Evolutionary conservation across 331 rosid species (phyloP).

Genomic region (Malus hybrid): DNA sequence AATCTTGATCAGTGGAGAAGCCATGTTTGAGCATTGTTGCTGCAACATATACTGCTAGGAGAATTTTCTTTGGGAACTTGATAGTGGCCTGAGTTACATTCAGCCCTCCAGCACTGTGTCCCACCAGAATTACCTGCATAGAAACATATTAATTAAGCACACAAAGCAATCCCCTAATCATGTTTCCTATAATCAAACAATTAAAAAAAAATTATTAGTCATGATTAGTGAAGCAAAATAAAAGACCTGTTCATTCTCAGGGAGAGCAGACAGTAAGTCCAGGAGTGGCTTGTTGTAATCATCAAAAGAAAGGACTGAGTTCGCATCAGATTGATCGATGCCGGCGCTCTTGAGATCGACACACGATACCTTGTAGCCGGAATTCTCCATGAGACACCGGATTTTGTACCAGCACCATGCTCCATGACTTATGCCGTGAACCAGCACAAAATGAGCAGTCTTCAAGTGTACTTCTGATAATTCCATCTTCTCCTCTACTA

Average conservation of each 20-base stretch:
- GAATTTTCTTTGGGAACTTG: slow-evolving; percentile 54
- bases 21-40: slow-evolving; percentile 82
- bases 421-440: slow-evolving; percentile 73
- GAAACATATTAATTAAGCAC: background rate
- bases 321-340: slow-evolving; percentile 47
- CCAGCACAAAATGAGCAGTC: slow-evolving; percentile 61
- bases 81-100: slow-evolving; percentile 60
- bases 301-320: slow-evolving; percentile 49
- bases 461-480: background rate
- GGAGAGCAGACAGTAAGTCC: slow-evolving; percentile 54
- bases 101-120: slow-evolving; percentile 91
- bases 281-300: slow-evolving; percentile 71
- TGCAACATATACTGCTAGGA: slow-evolving; percentile 57
- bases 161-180: background rate
- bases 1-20: slow-evolving; percentile 42
- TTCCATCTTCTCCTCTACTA: slow-evolving; percentile 23
- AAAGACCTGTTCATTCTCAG: slow-evolving; percentile 59
- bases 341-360: slow-evolving; percentile 73
- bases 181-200: background rate
- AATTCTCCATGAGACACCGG: slow-evolving; percentile 73
- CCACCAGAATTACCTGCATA: slow-evolving; percentile 65
- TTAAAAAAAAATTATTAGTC: background rate
- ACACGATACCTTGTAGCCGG: slow-evolving; percentile 64
- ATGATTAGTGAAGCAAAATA: background rate
- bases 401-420: slow-evolving; percentile 93